Evolutionary conservation across 75 land plant genomes (phyloP).

Genomic region (Adiantum capillusveneris): DNA sequence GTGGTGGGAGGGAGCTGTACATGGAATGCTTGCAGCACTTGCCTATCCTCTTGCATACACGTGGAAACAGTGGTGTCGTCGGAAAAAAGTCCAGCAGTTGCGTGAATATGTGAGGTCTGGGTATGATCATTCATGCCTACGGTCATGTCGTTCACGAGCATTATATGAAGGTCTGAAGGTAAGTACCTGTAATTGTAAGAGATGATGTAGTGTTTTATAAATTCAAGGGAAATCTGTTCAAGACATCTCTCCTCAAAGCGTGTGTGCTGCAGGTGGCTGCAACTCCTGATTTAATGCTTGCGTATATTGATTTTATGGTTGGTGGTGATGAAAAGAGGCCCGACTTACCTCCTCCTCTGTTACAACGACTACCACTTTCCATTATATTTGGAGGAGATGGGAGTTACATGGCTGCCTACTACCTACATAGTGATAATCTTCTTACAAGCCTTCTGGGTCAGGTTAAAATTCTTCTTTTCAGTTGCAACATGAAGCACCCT

Average conservation of each 20-base stretch:
- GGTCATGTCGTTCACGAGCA: conserved; percentile 97
- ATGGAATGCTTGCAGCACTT: conserved; percentile 68
- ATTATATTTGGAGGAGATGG: conserved; percentile 93
- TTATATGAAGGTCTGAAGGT: conserved; percentile 99
- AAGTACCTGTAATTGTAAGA: conserved; percentile 1
- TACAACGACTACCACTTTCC: conserved; percentile 71
- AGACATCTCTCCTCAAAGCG: too few species aligned
- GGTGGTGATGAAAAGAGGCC: conserved; percentile 98
- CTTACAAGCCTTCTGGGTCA: conserved; percentile 86
- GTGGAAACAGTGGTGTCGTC: conserved; percentile 98
- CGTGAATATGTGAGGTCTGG: conserved; percentile 95
- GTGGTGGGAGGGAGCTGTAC: conserved; percentile 99
- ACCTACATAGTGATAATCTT: conserved; percentile 90
- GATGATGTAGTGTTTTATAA: too few species aligned
- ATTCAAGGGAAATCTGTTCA: too few species aligned
- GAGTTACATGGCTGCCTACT: conserved; percentile 91
- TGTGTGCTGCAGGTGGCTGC: conserved; percentile 82
- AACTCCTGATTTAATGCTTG: conserved; percentile 85
- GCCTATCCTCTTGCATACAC: conserved; percentile 97
- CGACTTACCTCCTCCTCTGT: conserved; percentile 84
- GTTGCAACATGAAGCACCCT: too few species aligned
- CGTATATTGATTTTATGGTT: conserved; percentile 87
- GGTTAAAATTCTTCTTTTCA: conserved; percentile 32
- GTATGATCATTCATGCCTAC: conserved; percentile 94
- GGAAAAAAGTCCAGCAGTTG: conserved; percentile 74